Evolutionary conservation across 83 land plant species (phyloP).

Genomic region (Picea mariana): DNA sequence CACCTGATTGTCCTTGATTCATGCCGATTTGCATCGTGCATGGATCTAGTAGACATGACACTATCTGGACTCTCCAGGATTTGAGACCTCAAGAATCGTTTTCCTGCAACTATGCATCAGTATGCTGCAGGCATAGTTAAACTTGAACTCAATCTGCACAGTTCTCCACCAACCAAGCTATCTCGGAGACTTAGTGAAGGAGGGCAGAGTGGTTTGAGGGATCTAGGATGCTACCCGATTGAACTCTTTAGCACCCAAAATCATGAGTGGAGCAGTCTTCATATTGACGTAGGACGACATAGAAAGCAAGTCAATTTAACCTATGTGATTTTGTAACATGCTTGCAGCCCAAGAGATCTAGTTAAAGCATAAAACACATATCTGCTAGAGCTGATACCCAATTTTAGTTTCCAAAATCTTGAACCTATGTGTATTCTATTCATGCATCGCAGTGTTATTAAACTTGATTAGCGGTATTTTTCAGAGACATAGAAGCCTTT

Average conservation of each 20-base stretch:
- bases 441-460: neutral
- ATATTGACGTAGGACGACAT: too few species aligned
- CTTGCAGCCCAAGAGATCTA: too few species aligned
- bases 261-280: neutral
- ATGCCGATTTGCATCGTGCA: neutral
- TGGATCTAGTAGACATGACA: neutral
- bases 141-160: neutral
- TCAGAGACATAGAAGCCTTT: too few species aligned
- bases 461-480: neutral
- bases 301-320: too few species aligned
- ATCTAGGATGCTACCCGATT: neutral
- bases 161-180: neutral
- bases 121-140: too few species aligned
- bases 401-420: too few species aligned
- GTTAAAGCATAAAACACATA: too few species aligned
- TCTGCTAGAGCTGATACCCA: too few species aligned
- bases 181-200: too few species aligned
- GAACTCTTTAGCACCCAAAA: neutral
- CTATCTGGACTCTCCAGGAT: neutral
- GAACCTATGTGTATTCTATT: too few species aligned
- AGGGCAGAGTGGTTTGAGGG: neutral
- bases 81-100: neutral
- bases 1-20: neutral
- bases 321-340: too few species aligned
- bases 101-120: neutral